Evolutionary conservation across 495 filamentous ascomycete species (phyloP).

Genomic region (Apodospora peruviana): DNA sequence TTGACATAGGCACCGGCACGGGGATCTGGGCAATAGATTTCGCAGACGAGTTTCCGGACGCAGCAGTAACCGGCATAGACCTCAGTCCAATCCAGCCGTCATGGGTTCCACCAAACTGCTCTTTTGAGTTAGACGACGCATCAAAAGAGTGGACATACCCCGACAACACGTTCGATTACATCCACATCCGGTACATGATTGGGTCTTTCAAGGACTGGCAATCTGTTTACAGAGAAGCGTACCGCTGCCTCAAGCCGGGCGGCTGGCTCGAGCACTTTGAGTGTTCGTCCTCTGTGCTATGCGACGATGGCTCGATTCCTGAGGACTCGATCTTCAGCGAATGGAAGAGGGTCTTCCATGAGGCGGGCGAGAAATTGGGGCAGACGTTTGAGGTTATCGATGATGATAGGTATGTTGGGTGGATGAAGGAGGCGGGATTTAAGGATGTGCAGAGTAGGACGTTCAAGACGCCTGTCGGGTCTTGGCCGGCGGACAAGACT

Average conservation of each 20-base stretch:
- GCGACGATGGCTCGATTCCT: conserved; percentile 31
- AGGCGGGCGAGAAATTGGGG: neutral
- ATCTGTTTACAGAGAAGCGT: conserved; percentile 28
- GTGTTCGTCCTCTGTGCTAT: conserved; percentile 25
- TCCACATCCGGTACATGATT: conserved; percentile 45
- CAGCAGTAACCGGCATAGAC: neutral
- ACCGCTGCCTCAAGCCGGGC: conserved; percentile 30
- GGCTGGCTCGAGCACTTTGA: conserved; percentile 38
- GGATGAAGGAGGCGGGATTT: neutral
- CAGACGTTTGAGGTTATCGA: neutral
- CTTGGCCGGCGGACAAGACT: conserved; percentile 44
- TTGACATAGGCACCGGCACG: conserved; percentile 60
- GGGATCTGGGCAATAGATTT: conserved; percentile 53
- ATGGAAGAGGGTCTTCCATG: neutral
- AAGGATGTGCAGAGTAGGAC: conserved; percentile 33
- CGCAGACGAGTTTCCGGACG: neutral
- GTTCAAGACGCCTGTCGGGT: conserved; percentile 45
- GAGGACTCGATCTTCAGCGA: neutral
- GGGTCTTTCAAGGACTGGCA: conserved; percentile 50
- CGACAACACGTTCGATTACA: conserved; percentile 46
- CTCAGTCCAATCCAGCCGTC: neutral
- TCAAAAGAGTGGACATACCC: conserved; percentile 48
- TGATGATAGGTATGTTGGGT: neutral
- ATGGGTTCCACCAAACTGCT: conserved; percentile 39
- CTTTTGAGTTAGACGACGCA: conserved; percentile 52